Percentiles rank a stretch among this genome's conserved stretches.
Conservation (phyloP, 2,329 filamentous ascomycete genomes). For the Coleophoma cylindrospora region DNA sequence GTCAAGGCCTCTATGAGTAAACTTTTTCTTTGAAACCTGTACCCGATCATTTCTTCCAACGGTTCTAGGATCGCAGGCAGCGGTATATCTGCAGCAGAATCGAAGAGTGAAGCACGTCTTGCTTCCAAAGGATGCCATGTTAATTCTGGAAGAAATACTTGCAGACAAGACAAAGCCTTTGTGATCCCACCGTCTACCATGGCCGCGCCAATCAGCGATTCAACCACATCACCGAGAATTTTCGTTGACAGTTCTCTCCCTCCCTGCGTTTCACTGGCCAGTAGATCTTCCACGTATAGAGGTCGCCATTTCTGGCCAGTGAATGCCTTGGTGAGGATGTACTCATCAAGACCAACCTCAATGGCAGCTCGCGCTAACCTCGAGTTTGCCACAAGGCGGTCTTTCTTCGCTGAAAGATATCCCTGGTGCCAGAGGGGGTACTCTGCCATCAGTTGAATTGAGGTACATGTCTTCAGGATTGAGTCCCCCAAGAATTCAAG, state of each 20-base stretch:
- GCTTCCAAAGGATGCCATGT: constrained; percentile 44
- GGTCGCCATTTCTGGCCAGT: constrained; percentile 70
- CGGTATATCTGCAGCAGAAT: constrained; percentile 29
- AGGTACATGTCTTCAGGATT: constrained; percentile 70
- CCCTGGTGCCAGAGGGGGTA: constrained; percentile 71
- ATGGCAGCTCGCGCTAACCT: constrained; percentile 63
- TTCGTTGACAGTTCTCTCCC: constrained; percentile 60
- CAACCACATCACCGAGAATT: constrained; percentile 79
- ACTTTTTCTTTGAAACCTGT: constrained; percentile 62
- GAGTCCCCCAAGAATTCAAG: constrained; percentile 86
- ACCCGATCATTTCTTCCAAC: constrained; percentile 64
- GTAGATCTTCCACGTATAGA: constrained; percentile 44
- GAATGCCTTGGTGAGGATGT: constrained; percentile 65
- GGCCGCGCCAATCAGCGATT: constrained; percentile 75
- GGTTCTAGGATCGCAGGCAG: constrained; percentile 37
- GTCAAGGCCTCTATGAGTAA: constrained; percentile 78
- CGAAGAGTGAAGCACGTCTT: constrained; percentile 38
- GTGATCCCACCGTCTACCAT: constrained; percentile 63
- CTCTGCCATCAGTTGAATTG: constrained; percentile 55
- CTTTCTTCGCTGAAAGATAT: constrained; percentile 64
- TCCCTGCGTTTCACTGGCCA: constrained; percentile 16
- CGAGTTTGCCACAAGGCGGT: constrained; percentile 67
- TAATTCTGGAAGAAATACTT: constrained; percentile 58
- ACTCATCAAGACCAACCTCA: constrained; percentile 61
- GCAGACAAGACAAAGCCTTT: constrained; percentile 60